Conservation (phyloP, 208 protist genomes). For the Crithidia bombi region DNA sequence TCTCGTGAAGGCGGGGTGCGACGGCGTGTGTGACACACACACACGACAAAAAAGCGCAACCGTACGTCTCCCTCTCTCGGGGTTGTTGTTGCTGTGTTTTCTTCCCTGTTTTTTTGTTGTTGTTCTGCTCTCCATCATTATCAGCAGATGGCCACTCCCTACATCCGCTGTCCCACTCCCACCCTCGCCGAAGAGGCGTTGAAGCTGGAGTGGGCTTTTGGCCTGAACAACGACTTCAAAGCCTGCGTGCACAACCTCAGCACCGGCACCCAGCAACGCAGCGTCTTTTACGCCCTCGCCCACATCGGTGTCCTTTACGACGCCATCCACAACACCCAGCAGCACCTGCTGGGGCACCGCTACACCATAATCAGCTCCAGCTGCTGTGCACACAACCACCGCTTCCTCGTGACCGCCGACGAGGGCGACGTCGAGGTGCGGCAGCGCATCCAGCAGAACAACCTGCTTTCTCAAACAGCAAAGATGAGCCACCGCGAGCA, state of each 20-base stretch:
- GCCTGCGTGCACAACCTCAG: constrained; percentile 90
- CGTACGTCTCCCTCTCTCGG: neutral
- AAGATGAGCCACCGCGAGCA: neutral
- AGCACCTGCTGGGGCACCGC: constrained; percentile 90
- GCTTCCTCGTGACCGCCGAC: constrained; percentile 94
- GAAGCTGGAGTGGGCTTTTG: constrained; percentile 89
- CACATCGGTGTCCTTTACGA: constrained; percentile 95
- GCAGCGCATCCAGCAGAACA: constrained; percentile 21
- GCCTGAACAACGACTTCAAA: constrained; percentile 91
- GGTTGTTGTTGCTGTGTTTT: neutral
- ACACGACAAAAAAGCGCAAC: too few species aligned
- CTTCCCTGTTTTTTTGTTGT: neutral
- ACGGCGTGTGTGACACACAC: too few species aligned
- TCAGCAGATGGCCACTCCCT: constrained; percentile 19
- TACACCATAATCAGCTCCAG: constrained; percentile 79
- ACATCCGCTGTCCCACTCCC: constrained; percentile 34
- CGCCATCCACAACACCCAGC: constrained; percentile 82
- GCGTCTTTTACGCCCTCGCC: constrained; percentile 91
- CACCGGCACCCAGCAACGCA: constrained; percentile 48
- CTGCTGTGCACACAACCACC: constrained; percentile 80
- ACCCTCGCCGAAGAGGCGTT: constrained; percentile 63
- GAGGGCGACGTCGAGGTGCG: constrained; percentile 57
- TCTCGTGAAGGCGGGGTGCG: too few species aligned
- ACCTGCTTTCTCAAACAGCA: constrained; percentile 20
- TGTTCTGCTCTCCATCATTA: neutral